Conservation (phyloP, 805 yeast genomes). For the Barnettozyma wickerhamii region DNA sequence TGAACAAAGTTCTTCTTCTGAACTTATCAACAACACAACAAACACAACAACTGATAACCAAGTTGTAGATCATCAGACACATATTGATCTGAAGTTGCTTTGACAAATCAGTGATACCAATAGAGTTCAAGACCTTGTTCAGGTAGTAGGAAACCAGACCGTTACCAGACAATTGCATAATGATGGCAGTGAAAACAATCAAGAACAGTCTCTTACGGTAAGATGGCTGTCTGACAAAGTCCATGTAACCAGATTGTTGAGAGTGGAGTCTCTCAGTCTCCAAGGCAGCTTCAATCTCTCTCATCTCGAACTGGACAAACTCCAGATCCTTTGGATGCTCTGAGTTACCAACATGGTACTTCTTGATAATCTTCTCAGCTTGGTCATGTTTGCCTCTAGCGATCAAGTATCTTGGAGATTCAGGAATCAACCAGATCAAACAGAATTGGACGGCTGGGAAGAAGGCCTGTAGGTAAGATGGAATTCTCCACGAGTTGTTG, state of each 20-base stretch:
- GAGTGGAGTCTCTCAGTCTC: slow-evolving; percentile 38
- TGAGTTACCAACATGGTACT: slow-evolving; percentile 34
- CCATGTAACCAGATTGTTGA: slow-evolving; percentile 28
- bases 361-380: slow-evolving; percentile 38
- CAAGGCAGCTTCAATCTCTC: slow-evolving; percentile 35
- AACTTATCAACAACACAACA: slow-evolving; percentile 23
- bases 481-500: slow-evolving; percentile 48
- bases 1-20: slow-evolving; percentile 33
- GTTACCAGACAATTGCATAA: too few relatives aligned
- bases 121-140: slow-evolving; percentile 42
- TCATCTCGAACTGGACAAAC: slow-evolving; percentile 34
- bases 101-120: slow-evolving; percentile 43
- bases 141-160: too few relatives aligned
- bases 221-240: too few relatives aligned
- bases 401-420: slow-evolving; percentile 43
- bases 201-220: slow-evolving; percentile 37
- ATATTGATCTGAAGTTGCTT: slow-evolving; percentile 45
- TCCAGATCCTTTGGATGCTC: slow-evolving; percentile 18
- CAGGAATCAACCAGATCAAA: slow-evolving; percentile 39
- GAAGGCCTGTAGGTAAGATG: slow-evolving; percentile 45
- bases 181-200: slow-evolving; percentile 27
- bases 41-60: slow-evolving; percentile 26
- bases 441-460: slow-evolving; percentile 39
- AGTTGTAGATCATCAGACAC: slow-evolving; percentile 42
- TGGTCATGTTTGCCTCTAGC: slow-evolving; percentile 36